Conservation (phyloP, 2,329 filamentous ascomycete genomes). For the Penicillium brasilianum region DNA sequence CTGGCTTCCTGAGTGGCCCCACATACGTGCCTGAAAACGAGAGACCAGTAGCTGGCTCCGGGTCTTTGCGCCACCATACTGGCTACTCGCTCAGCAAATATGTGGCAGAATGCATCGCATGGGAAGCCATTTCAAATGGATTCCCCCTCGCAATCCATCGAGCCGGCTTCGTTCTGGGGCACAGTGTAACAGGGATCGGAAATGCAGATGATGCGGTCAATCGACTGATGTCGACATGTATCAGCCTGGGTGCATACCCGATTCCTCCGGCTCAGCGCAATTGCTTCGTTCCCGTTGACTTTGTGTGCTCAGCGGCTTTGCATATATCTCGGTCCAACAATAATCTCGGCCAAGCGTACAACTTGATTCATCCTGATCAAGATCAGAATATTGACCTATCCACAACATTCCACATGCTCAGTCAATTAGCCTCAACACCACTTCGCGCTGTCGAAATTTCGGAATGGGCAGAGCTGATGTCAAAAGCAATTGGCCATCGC, state of each 20-base stretch:
- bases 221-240: constrained; percentile 24
- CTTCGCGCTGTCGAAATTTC: constrained; percentile 4
- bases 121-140: constrained; percentile 24
- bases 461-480: constrained; percentile 1
- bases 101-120: constrained; percentile 28
- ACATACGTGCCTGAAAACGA: constrained; percentile 16
- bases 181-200: constrained; percentile 22
- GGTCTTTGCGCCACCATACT: neutral
- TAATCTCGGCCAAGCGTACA: constrained; percentile 26
- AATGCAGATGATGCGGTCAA: constrained; percentile 26
- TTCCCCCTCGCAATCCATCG: constrained; percentile 29
- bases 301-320: constrained; percentile 18
- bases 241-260: constrained; percentile 24
- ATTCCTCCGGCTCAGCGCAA: constrained; percentile 12
- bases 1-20: constrained; percentile 3
- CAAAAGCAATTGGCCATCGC: neutral
- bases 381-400: constrained; percentile 1
- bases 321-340: constrained; percentile 14
- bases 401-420: neutral
- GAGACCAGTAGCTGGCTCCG: constrained; percentile 6
- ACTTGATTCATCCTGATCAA: constrained; percentile 20
- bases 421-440: neutral
- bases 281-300: constrained; percentile 26
- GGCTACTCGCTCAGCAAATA: constrained; percentile 31
- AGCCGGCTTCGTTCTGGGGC: constrained; percentile 23